Conservation (phyloP, 805 yeast species). For the Lachancea lanzarotensis region DNA sequence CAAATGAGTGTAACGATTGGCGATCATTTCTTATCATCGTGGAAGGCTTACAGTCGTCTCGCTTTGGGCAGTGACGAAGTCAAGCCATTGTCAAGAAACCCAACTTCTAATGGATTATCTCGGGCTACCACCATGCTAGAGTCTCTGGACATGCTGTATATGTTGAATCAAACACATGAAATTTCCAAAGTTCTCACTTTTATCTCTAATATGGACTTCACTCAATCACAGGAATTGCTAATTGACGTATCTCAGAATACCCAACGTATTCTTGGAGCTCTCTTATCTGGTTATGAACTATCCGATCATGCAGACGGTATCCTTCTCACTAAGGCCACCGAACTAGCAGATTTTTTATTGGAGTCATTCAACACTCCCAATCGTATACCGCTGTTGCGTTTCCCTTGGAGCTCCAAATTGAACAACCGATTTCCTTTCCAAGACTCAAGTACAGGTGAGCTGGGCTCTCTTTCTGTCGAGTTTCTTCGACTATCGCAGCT, state of each 20-base stretch:
- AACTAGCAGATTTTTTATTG: conserved; percentile 43
- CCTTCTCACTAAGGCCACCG: conserved; percentile 35
- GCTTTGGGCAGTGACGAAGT: conserved; percentile 46
- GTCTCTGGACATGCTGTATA: conserved; percentile 43
- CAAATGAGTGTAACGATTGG: conserved; percentile 28
- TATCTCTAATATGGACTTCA: conserved; percentile 36
- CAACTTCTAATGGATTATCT: conserved; percentile 56
- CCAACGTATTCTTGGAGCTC: conserved; percentile 48
- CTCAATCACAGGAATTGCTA: conserved; percentile 33
- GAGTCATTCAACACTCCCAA: conserved; percentile 57
- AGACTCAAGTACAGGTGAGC: conserved; percentile 37
- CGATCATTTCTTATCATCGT: conserved; percentile 36
- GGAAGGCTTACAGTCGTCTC: conserved; percentile 37
- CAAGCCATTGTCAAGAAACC: conserved; percentile 32
- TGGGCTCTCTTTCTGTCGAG: conserved; percentile 47
- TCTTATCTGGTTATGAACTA: conserved; percentile 47
- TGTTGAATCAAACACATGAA: conserved; percentile 40
- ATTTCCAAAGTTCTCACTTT: conserved; percentile 35
- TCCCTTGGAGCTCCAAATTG: conserved; percentile 36
- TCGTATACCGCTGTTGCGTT: conserved; percentile 44
- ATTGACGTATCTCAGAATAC: conserved; percentile 47
- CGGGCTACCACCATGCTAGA: conserved; percentile 27
- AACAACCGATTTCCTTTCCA: conserved; percentile 36
- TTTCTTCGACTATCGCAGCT: conserved; percentile 47
- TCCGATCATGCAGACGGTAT: conserved; percentile 33